Percentiles rank a stretch among this genome's conserved stretches.
phyloP scores from a whole-genome alignment of 495 filamentous ascomycete species.

The Penicillium ucsense region DNA sequence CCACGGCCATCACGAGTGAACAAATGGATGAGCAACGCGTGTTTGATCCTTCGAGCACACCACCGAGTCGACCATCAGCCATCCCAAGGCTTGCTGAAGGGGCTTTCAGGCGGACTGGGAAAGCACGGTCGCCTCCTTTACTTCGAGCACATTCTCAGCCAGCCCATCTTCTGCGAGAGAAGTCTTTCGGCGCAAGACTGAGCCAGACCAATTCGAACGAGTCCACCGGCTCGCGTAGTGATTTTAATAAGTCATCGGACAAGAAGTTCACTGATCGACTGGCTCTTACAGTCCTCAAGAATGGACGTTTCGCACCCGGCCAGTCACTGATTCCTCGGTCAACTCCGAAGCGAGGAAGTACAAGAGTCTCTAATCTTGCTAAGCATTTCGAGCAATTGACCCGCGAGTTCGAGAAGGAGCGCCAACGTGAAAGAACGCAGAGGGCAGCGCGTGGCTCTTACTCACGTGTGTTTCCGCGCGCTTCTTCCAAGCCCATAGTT shows the following conservation, averaged over 20 bases:
- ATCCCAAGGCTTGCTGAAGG: slow-evolving; percentile 44
- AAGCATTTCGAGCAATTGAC: slow-evolving; percentile 95
- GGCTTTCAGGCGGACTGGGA: slow-evolving; percentile 27
- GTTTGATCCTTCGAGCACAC: slow-evolving; percentile 13
- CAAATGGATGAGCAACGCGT: not conserved
- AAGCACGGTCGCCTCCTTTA: slow-evolving; percentile 53
- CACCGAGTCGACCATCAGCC: slow-evolving; percentile 28
- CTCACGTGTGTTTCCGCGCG: slow-evolving; percentile 75
- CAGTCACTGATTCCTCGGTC: slow-evolving; percentile 86
- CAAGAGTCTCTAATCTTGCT: slow-evolving; percentile 77
- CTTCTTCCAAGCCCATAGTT: slow-evolving; percentile 90
- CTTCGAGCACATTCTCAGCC: slow-evolving; percentile 66
- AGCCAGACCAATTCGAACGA: slow-evolving; percentile 7
- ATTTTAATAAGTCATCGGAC: slow-evolving; percentile 42
- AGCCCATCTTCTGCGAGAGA: slow-evolving; percentile 26
- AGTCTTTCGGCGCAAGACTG: slow-evolving; percentile 13
- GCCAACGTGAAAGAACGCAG: slow-evolving; percentile 73
- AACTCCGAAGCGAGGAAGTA: slow-evolving; percentile 54
- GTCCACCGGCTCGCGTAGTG: slow-evolving; percentile 11
- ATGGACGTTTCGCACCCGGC: slow-evolving; percentile 44
- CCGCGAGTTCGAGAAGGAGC: slow-evolving; percentile 92
- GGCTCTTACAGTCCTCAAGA: slow-evolving; percentile 49
- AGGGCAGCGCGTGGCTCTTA: slow-evolving; percentile 71
- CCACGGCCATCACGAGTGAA: not conserved
- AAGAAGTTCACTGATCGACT: slow-evolving; percentile 65